Evolutionary conservation across 2,329 filamentous ascomycete species (phyloP).

Genomic region (Thielaviopsis euricoi): DNA sequence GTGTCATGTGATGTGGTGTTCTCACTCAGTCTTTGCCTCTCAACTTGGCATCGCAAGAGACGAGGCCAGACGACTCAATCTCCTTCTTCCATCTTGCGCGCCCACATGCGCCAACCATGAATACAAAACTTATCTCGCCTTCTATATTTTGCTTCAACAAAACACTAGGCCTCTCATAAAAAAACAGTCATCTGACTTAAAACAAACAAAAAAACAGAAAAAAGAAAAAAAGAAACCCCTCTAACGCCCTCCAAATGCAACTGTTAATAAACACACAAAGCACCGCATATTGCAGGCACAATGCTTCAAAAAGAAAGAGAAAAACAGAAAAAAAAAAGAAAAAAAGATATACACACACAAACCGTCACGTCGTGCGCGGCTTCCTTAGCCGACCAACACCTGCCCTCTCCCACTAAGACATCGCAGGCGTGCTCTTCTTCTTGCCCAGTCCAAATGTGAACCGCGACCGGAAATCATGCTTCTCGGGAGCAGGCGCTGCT

Average conservation of each 20-base stretch:
- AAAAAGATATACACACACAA: background rate
- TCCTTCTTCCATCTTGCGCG: too few relatives aligned
- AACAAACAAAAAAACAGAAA: background rate
- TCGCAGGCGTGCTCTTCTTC: constrained; percentile 42
- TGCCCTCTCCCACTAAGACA: constrained; percentile 11
- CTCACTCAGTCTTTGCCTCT: background rate
- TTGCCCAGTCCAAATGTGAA: constrained; percentile 44
- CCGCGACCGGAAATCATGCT: constrained; percentile 29
- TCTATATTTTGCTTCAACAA: background rate
- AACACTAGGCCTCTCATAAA: background rate
- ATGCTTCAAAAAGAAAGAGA: background rate
- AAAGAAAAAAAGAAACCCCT: background rate
- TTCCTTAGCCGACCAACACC: background rate
- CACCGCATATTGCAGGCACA: too few relatives aligned
- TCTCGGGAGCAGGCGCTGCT: background rate
- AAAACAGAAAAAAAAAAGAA: background rate
- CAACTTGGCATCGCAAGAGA: too few relatives aligned
- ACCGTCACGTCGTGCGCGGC: background rate
- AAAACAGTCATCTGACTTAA: background rate
- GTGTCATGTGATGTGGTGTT: too few relatives aligned
- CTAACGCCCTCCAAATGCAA: constrained; percentile 2
- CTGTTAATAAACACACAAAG: background rate
- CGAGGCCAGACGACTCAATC: too few relatives aligned
- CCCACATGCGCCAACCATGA: too few relatives aligned
- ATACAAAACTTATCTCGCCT: background rate